Evolutionary conservation across 1,284 basidiomycete genomes (phyloP).

Genomic region (Sutorius eximius): DNA sequence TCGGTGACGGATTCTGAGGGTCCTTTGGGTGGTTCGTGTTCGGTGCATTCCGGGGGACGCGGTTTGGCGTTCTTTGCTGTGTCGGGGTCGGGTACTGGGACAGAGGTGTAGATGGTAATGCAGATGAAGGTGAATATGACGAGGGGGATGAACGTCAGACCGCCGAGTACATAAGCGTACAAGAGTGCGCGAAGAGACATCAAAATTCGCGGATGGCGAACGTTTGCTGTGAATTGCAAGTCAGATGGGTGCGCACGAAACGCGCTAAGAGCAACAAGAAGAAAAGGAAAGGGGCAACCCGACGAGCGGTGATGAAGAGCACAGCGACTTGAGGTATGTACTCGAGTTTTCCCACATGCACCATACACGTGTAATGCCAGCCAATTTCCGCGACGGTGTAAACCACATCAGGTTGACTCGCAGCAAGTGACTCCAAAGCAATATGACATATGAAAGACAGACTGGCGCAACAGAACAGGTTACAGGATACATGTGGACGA

Average conservation of each 20-base stretch:
- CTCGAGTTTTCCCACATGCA: conserved; percentile 16
- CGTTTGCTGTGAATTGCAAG: not conserved
- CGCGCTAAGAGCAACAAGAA: not conserved
- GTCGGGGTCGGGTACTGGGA: conserved; percentile 65
- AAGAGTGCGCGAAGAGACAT: conserved; percentile 69
- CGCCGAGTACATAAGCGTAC: conserved; percentile 85
- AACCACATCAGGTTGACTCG: conserved; percentile 8
- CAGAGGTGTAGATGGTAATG: conserved; percentile 72
- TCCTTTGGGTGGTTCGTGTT: conserved; percentile 31
- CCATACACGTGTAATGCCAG: conserved; percentile 11
- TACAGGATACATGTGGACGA: not conserved
- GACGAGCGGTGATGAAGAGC: not conserved
- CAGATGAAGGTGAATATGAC: conserved; percentile 56
- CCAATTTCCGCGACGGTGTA: conserved; percentile 14
- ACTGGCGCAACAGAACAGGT: not conserved
- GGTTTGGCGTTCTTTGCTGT: conserved; percentile 43
- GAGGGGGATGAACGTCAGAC: conserved; percentile 82
- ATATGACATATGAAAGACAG: not conserved
- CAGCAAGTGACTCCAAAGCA: conserved; percentile 1
- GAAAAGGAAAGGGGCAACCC: not conserved
- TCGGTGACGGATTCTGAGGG: conserved; percentile 28
- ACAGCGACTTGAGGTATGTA: not conserved
- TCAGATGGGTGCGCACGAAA: not conserved
- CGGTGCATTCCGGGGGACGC: conserved; percentile 31
- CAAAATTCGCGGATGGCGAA: not conserved